Conservation (phyloP, 371 early-diverging fungal species). For the Dichotomocladium elegans region DNA sequence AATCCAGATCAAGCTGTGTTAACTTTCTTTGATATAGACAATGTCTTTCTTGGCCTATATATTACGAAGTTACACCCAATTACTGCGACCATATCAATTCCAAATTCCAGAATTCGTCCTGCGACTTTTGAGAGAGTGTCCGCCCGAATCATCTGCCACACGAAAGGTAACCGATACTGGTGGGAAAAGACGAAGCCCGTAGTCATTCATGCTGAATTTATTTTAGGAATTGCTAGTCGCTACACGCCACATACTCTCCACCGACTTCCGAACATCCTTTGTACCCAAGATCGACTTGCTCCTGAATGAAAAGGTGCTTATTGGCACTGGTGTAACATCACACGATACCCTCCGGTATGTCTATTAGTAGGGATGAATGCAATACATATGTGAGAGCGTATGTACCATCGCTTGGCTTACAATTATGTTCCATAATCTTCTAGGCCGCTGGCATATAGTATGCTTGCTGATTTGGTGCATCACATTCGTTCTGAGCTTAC, state of each 20-base stretch:
- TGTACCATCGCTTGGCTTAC: no score
- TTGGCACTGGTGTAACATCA: slow-evolving; percentile 91
- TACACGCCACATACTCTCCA: slow-evolving; percentile 90
- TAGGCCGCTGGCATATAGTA: slow-evolving; percentile 88
- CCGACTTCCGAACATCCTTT: slow-evolving; percentile 86
- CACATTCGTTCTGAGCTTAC: slow-evolving; percentile 87
- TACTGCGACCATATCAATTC: slow-evolving; percentile 71
- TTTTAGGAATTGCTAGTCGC: slow-evolving; percentile 90
- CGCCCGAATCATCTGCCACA: slow-evolving; percentile 89
- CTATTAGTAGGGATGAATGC: not conserved
- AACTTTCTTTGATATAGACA: slow-evolving; percentile 51
- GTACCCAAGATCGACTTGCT: slow-evolving; percentile 84
- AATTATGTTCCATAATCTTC: no score
- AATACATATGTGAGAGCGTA: no score
- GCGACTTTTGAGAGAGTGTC: slow-evolving; percentile 86
- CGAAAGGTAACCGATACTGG: slow-evolving; percentile 64
- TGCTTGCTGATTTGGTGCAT: slow-evolving; percentile 94
- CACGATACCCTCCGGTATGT: slow-evolving; percentile 80
- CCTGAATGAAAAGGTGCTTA: slow-evolving; percentile 86
- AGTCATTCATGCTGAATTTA: no score
- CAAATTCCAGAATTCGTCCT: slow-evolving; percentile 88
- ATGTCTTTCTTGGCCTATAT: slow-evolving; percentile 96
- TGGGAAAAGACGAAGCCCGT: no score
- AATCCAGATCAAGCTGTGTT: not conserved
- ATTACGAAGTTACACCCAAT: slow-evolving; percentile 69